A percentile compares a stretch with the other conserved stretches of the same genome.
Conservation (phyloP, 805 yeast genomes). For the Metschnikowia amazonensis region DNA sequence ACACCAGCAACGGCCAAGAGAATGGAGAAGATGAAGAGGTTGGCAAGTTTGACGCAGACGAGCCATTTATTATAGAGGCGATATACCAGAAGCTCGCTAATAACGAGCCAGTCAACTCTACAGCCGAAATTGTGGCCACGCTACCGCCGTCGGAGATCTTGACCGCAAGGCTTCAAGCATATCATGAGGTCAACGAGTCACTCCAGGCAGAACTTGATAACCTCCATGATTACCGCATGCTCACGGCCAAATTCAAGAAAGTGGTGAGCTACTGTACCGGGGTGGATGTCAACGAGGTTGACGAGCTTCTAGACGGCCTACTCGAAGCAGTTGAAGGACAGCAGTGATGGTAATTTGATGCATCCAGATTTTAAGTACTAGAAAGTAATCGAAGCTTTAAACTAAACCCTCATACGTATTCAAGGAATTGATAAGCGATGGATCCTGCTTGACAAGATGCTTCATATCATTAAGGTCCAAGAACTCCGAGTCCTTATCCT, state of each 20-base stretch:
- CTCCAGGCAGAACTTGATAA: constrained; percentile 50
- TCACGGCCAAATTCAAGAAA: constrained; percentile 67
- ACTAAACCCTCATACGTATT: constrained; percentile 80
- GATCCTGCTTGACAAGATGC: constrained; percentile 74
- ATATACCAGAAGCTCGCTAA: constrained; percentile 50
- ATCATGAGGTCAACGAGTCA: constrained; percentile 60
- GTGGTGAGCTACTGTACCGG: constrained; percentile 90
- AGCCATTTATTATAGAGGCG: constrained; percentile 73
- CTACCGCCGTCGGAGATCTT: constrained; percentile 50
- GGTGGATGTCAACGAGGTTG: constrained; percentile 76
- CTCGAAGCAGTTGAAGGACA: constrained; percentile 85
- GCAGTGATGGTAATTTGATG: constrained; percentile 19
- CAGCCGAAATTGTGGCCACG: constrained; percentile 24
- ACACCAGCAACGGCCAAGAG: constrained; percentile 30
- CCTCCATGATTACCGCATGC: constrained; percentile 43
- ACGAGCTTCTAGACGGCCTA: constrained; percentile 74
- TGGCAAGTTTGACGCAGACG: constrained; percentile 75
- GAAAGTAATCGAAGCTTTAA: constrained; percentile 21
- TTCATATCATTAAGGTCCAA: constrained; percentile 82
- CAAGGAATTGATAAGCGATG: constrained; percentile 70
- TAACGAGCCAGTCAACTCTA: constrained; percentile 25
- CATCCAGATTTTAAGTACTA: neutral
- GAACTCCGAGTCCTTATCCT: constrained; percentile 57
- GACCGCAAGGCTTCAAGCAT: constrained; percentile 78
- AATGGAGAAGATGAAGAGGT: constrained; percentile 66